Evolutionary conservation across 768 basidiomycete species (phyloP).

Genomic region (Pisolithus marmoratus): DNA sequence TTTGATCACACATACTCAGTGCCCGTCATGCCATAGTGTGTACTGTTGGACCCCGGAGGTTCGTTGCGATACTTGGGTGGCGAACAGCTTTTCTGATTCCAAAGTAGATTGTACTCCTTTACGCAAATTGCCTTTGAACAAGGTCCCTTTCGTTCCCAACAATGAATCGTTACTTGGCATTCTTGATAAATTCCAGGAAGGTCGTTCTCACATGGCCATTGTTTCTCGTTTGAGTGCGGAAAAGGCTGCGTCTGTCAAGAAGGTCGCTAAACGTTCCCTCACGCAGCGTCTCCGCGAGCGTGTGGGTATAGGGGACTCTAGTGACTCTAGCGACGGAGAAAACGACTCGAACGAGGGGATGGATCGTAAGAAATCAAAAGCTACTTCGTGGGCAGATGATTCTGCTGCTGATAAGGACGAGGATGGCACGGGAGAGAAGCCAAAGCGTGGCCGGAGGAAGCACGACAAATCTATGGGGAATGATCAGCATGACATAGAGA

Average conservation of each 20-base stretch:
- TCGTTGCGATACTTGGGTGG: background rate
- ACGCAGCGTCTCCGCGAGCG: constrained; percentile 72
- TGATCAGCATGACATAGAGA: constrained; percentile 21
- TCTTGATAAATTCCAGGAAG: constrained; percentile 86
- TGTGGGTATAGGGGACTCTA: constrained; percentile 67
- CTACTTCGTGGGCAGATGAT: constrained; percentile 29
- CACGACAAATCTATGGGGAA: constrained; percentile 8
- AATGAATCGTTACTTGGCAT: constrained; percentile 83
- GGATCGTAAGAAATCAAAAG: constrained; percentile 20
- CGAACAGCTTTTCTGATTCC: background rate
- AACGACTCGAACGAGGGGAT: constrained; percentile 16
- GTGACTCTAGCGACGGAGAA: constrained; percentile 42
- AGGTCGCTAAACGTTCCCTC: constrained; percentile 74
- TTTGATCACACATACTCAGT: background rate
- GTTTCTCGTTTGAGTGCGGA: constrained; percentile 72
- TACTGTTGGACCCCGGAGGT: constrained; percentile 83
- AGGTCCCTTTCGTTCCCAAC: constrained; percentile 77
- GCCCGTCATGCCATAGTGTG: constrained; percentile 37
- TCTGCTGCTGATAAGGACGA: constrained; percentile 23
- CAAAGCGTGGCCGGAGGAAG: constrained; percentile 13
- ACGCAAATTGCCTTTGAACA: constrained; percentile 78
- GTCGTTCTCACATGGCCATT: constrained; percentile 88
- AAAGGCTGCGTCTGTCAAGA: constrained; percentile 76
- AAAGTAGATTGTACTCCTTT: constrained; percentile 70
- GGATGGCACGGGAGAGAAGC: constrained; percentile 11